phyloP scores from a whole-genome alignment of 345 rosid genomes.

The Aquilaria yunnanensis region DNA sequence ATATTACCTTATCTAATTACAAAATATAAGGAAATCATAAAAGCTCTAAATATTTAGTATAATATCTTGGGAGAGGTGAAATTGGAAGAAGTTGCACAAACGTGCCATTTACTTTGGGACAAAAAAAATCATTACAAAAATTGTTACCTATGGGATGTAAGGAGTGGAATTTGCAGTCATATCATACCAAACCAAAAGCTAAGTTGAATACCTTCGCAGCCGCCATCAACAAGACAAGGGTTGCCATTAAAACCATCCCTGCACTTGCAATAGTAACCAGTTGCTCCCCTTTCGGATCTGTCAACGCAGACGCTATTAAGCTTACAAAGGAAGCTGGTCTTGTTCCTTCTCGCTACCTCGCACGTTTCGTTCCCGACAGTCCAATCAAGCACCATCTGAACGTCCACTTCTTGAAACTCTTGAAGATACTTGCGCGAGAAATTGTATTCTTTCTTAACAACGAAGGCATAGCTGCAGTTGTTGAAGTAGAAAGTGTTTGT shows the following conservation, averaged over 20 bases:
- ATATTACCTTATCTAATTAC: too few species aligned
- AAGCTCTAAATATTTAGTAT: too few species aligned
- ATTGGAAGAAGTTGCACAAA: too few species aligned
- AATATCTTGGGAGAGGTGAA: too few species aligned
- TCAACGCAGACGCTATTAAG: neutral
- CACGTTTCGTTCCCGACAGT: conserved; percentile 13
- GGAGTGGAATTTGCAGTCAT: too few species aligned
- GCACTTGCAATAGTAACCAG: conserved; percentile 21
- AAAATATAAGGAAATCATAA: too few species aligned
- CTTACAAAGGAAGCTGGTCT: conserved; percentile 1
- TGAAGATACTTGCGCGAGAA: neutral
- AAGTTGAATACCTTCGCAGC: conserved; percentile 9
- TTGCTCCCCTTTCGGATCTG: neutral
- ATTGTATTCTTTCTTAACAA: conserved; percentile 9
- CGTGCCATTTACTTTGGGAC: too few species aligned
- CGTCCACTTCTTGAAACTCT: conserved; percentile 7
- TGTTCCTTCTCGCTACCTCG: conserved; percentile 5
- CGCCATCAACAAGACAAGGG: conserved; percentile 13
- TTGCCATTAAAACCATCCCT: conserved; percentile 20
- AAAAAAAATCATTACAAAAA: too few species aligned
- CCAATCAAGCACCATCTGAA: conserved; percentile 22
- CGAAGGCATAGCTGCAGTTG: conserved; percentile 24
- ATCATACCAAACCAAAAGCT: too few species aligned
- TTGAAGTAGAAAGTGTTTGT: conserved; percentile 3
- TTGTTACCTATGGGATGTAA: too few species aligned